Base-by-base conservation (phyloP, 805 yeast species). In the Yarrowia osloensis region DNA sequence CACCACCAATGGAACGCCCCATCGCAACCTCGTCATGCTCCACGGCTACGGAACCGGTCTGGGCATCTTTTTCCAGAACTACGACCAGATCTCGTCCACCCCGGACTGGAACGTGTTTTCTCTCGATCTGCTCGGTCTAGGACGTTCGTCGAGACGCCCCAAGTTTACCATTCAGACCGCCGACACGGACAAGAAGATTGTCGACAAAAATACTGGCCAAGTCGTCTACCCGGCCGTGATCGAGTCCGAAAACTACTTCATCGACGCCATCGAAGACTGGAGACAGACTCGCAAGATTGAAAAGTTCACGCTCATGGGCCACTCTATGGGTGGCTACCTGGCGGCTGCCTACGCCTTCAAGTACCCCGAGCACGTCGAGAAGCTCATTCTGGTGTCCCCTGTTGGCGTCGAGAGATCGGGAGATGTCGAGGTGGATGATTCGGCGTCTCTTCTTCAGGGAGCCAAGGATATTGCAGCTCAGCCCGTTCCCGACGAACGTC, bases 21-120 rank as follows among this genome's bases (percentile, higher is more conserved):
- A 71, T 84, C 80, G 70, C 84, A 88, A 76, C 67, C 76, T 92
- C 26, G 91, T 95, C 2, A 76, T 94, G 69, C 78, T 95, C 4
- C 99, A 94, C 76, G 99, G 99, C 0, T 92, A 91, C 74, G 97
- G 97, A 1, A 97, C 98, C 0, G 90, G 96, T 1, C 83, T 92
- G 15, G 94, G 96, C 28, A 86, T 91, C 66, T 94, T 86, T 72
- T 84, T 88, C 73, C 85, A 88, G 69, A 94, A 90, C 73, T 85
- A 90, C 70, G 84, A 83, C 54, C 80, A 76, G 0, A 75, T 88
- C 59, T 74, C 76, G 7, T 49, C 73, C 2, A 66, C 73, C 8
- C 76, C 77, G 1, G 79, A 77, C 46, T 89, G 95, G 89, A 83
- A 88, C 67, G 80, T 93, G 52, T 97, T 91, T 78, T 90, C 97